Conservation (phyloP, 2,329 filamentous ascomycete species). For the Penicillium digitatum region DNA sequence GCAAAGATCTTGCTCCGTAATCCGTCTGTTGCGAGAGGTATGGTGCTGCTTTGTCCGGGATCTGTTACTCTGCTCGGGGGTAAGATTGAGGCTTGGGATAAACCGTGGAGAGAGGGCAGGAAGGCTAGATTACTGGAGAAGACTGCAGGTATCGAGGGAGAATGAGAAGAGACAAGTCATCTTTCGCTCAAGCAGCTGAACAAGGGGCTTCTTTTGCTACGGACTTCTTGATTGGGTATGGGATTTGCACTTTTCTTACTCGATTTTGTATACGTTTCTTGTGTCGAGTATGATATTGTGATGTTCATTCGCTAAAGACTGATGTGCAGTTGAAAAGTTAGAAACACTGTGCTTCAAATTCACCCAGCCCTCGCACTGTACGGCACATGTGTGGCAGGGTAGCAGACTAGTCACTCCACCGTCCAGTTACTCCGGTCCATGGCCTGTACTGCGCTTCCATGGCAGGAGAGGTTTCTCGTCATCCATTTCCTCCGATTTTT, state of each 20-base stretch:
- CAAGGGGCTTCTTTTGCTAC: not conserved
- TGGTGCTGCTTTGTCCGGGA: slow-evolving; percentile 69
- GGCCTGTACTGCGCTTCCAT: not conserved
- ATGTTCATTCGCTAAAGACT: not conserved
- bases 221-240: not conserved
- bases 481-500: not conserved
- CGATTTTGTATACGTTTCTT: not conserved
- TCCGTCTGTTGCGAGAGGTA: slow-evolving; percentile 65
- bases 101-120: slow-evolving; percentile 67
- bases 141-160: slow-evolving; percentile 41
- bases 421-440: not conserved
- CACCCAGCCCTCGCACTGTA: not conserved
- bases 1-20: slow-evolving; percentile 72
- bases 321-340: not conserved
- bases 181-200: not conserved
- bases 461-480: not conserved
- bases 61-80: slow-evolving; percentile 75
- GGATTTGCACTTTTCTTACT: not conserved
- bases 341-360: not conserved
- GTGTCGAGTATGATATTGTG: not conserved
- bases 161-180: slow-evolving; percentile 1
- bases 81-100: slow-evolving; percentile 77
- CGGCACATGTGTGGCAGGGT: not conserved
- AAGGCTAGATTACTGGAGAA: slow-evolving; percentile 65
- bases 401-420: slow-evolving; percentile 15